A percentile compares a stretch with the other conserved stretches of the same genome.
Evolutionary conservation across 345 rosid species (phyloP).

Genomic region (Aurinia saxatilis): DNA sequence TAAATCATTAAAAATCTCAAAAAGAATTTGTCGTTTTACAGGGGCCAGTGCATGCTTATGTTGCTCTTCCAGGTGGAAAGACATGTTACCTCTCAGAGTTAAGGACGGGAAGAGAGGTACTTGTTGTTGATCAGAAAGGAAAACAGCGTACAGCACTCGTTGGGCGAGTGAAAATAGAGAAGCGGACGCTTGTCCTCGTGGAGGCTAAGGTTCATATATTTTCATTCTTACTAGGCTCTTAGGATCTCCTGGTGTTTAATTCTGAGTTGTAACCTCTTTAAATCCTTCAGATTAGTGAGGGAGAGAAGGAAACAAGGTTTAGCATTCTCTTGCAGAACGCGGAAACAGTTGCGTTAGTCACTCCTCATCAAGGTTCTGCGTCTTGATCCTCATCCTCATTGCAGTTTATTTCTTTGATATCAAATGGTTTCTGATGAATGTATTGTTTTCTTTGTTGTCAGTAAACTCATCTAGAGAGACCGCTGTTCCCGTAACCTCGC

Average conservation of each 20-base stretch:
- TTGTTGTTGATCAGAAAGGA: slow-evolving; percentile 60
- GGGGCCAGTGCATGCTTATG: slow-evolving; percentile 91
- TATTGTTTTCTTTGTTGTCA: slow-evolving; percentile 17
- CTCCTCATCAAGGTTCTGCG: slow-evolving; percentile 38
- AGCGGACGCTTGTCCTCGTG: slow-evolving; percentile 59
- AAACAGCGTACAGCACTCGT: slow-evolving; percentile 53
- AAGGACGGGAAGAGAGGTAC: slow-evolving; percentile 66
- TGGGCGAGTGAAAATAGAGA: slow-evolving; percentile 85
- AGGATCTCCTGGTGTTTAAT: not conserved
- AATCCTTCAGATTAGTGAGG: slow-evolving; percentile 36
- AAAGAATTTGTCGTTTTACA: slow-evolving; percentile 11
- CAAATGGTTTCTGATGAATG: not conserved
- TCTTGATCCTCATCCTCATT: not conserved
- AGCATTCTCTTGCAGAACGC: slow-evolving; percentile 76
- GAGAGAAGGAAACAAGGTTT: slow-evolving; percentile 33
- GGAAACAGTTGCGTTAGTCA: slow-evolving; percentile 67
- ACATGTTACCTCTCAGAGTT: slow-evolving; percentile 87
- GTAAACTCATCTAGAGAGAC: slow-evolving; percentile 32
- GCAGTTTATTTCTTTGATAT: slow-evolving; percentile 1
- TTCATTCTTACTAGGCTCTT: not conserved
- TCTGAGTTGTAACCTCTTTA: not conserved
- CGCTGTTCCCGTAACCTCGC: slow-evolving; percentile 58
- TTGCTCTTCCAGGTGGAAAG: slow-evolving; percentile 71
- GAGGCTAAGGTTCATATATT: slow-evolving; percentile 60
- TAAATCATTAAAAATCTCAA: not conserved